Base-by-base conservation (phyloP, 2,329 filamentous ascomycete genomes). In the Thelonectria olida region DNA sequence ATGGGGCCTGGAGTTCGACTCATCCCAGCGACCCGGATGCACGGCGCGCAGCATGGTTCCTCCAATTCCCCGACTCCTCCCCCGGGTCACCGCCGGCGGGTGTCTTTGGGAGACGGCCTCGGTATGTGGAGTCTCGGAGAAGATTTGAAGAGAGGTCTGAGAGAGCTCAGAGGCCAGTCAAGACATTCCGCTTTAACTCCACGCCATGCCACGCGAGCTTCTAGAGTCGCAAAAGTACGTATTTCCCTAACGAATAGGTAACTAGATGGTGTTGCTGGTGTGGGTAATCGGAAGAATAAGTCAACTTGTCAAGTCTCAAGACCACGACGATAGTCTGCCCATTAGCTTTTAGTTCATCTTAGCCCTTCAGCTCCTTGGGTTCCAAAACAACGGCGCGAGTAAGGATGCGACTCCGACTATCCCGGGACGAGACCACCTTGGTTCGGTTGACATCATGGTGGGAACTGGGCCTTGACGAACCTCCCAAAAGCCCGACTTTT, bases 391-490 rank as follows among this genome's bases (percentile, higher is more conserved):
- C 54, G 56, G 48, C 38, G 53, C 61, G 48, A 58, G 22, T 10
- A 41, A 59, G 39, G 44, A 53, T 58, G 66, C 67, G 61, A 66
- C 68, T 54, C 66, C 66, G 66, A 61, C 52, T 56, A 47, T 57
- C 39, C 65, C 68, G 67, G 64, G 58, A 36, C 42, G 45, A 50
- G 39, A 45, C 20, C 17, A 28, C 17, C 15, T 25, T 34, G 51
- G 61, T 51, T 53, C 41, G 54, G 45, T 57, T 68, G 61, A 68
- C 54, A 62, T 69, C 58, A 64, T 60, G 54, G 61, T 57, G 49
- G 50, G 20, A 39, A 13, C 23, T 27, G 49, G 41, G 41, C 12
- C 31, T 45, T 22, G 7, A 17, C 36, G 52, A 41, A 12, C 38
- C 38, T n/a, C 52, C 28, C 41, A 36, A 54, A 45, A 36, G 28